These are phyloP conservation scores for Pseudogymnoascus sp. DNA, from an alignment of 2,329 filamentous ascomycete species.

Conservation along the genomic window DNA sequence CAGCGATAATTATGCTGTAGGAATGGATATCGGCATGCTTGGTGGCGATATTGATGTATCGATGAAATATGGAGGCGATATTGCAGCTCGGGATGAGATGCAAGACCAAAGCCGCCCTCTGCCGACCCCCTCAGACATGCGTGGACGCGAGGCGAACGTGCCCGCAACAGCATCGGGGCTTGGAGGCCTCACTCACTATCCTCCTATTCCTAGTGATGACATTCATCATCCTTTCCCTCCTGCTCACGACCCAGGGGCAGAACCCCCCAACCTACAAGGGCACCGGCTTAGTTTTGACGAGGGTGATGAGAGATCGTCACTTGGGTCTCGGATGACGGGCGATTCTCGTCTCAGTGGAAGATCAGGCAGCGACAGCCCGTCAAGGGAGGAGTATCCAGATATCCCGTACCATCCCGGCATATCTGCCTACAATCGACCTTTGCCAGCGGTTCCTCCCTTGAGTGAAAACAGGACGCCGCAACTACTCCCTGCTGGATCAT, in stretches of 20 bases:
- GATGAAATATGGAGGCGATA: conserved; percentile 49
- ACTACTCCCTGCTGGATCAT: conserved; percentile 48
- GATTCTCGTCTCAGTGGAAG: conserved; percentile 33
- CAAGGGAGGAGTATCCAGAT: conserved; percentile 70
- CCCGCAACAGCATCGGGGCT: conserved; percentile 21
- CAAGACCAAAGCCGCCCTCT: conserved; percentile 40
- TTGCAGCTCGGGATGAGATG: conserved; percentile 28
- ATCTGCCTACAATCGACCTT: conserved; percentile 55
- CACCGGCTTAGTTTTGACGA: conserved; percentile 84
- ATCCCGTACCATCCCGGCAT: conserved; percentile 90
- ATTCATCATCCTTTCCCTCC: conserved; percentile 46
- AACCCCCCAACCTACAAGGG: conserved; percentile 66
- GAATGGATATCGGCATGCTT: conserved; percentile 65
- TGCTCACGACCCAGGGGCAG: conserved; percentile 44
- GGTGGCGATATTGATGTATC: conserved; percentile 61
- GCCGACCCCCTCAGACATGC: conserved; percentile 35
- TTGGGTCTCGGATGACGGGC: conserved; percentile 44
- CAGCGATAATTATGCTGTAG: conserved; percentile 51
- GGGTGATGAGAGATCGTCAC: conserved; percentile 66
- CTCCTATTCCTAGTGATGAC: conserved; percentile 37
- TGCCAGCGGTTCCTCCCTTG: conserved; percentile 48
- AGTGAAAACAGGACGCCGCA: conserved; percentile 38
- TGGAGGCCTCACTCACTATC: conserved; percentile 29
- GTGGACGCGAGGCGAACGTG: conserved; percentile 23
- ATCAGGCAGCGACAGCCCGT: conserved; percentile 54